Percentiles rank a stretch among this genome's conserved stretches.
Evolutionary conservation across 352 stramenopile species (phyloP).

Genomic region (Sclerospora graminicola): DNA sequence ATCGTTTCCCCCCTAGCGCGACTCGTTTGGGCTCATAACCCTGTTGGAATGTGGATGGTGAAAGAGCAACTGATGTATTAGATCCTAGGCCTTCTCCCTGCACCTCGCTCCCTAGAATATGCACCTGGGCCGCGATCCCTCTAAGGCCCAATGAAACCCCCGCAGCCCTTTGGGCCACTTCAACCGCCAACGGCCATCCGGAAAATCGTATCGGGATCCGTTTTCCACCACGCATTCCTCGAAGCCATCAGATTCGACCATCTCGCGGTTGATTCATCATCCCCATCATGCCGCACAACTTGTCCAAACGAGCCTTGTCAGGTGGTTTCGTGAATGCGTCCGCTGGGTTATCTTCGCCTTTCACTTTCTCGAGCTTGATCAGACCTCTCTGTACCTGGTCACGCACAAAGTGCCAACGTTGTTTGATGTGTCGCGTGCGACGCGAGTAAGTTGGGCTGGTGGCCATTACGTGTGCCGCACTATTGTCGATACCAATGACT

Average conservation of each 20-base stretch:
- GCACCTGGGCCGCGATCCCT: no score
- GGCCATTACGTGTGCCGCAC: constrained; percentile 7
- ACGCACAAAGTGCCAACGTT: constrained; percentile 8
- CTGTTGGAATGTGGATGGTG: not conserved
- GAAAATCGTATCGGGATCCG: no score
- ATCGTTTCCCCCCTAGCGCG: no score
- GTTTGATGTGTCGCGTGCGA: constrained; percentile 4
- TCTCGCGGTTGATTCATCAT: not conserved
- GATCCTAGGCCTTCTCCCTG: no score
- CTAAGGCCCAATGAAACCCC: no score
- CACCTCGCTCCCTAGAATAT: no score
- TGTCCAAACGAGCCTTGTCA: not conserved
- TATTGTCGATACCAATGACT: constrained; percentile 12
- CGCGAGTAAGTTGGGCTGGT: constrained; percentile 8
- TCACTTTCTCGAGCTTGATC: constrained; percentile 2
- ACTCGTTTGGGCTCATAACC: no score
- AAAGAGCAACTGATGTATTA: not conserved
- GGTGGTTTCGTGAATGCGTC: constrained; percentile 3
- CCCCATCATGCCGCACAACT: not conserved
- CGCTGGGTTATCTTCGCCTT: constrained; percentile 3
- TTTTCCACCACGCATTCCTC: not conserved
- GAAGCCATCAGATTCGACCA: not conserved
- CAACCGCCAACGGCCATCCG: no score
- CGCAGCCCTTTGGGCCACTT: no score
- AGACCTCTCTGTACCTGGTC: constrained; percentile 4